Percentiles rank a stretch among this genome's conserved stretches.
phyloP scores from a whole-genome alignment of 2,329 filamentous ascomycete genomes.

The Stagonosporopsis rhizophila region DNA sequence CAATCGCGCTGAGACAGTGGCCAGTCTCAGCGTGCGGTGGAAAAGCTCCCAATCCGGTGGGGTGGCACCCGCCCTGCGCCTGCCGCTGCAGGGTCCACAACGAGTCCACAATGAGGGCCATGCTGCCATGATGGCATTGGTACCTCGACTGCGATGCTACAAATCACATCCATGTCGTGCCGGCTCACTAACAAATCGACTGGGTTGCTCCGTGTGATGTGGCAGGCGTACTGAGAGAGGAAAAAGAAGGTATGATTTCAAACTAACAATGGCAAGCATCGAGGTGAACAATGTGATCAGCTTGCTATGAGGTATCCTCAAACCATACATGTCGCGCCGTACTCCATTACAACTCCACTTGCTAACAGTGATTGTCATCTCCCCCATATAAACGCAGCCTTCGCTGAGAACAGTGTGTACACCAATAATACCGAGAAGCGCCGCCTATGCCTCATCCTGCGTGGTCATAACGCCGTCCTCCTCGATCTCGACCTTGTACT shows the following conservation, averaged over 20 bases:
- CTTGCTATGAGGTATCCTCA: constrained; percentile 5
- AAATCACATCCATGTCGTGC: not conserved
- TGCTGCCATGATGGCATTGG: no score
- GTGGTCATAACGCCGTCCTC: constrained; percentile 73
- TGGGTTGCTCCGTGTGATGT: not conserved
- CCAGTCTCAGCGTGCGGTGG: constrained; percentile 5
- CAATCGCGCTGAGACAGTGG: constrained; percentile 7
- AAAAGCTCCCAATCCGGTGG: constrained; percentile 9
- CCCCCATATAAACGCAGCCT: not conserved
- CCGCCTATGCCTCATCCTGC: constrained; percentile 30
- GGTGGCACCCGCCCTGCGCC: no score
- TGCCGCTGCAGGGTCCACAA: constrained; percentile 19
- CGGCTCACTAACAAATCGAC: not conserved
- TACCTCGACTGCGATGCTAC: no score
- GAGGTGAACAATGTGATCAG: not conserved
- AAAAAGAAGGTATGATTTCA: not conserved
- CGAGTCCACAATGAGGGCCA: no score
- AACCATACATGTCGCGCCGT: not conserved
- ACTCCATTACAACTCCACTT: constrained; percentile 4
- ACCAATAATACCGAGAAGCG: not conserved
- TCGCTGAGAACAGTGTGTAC: not conserved
- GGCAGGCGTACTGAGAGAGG: not conserved
- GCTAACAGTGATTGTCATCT: not conserved
- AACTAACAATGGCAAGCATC: not conserved
- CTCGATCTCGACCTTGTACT: constrained; percentile 73